Percentiles rank a stretch among this genome's conserved stretches.
These are phyloP conservation scores for Leishmania tarentolae DNA, from an alignment of 208 protist species.

Conservation along the genomic window DNA sequence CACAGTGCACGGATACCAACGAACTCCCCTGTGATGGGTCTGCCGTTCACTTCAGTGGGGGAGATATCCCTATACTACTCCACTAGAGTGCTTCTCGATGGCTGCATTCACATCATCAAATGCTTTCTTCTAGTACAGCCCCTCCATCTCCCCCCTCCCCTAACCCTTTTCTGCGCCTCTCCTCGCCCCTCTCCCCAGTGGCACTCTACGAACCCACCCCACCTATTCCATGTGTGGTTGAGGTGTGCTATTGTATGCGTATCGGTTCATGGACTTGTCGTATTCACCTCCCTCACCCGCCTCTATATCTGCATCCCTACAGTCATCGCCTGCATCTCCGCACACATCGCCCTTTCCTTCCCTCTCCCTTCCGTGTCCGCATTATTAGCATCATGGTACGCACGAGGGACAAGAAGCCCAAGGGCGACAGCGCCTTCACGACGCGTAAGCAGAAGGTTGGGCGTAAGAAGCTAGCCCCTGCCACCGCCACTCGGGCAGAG, in stretches of 20 bases:
- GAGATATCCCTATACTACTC: neutral
- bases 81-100: neutral
- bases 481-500: constrained; percentile 75
- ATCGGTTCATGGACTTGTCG: neutral
- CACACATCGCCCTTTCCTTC: neutral
- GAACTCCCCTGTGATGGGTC: neutral
- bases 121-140: neutral
- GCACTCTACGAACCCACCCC: neutral
- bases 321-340: neutral
- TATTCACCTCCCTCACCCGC: neutral
- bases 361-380: neutral
- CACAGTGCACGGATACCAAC: too few species aligned
- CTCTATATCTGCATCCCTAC: neutral
- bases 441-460: constrained; percentile 80
- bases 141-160: neutral
- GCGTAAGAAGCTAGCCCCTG: constrained; percentile 81
- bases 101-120: neutral
- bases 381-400: constrained; percentile 64
- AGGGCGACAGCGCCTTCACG: constrained; percentile 84
- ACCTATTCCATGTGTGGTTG: too few species aligned
- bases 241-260: neutral
- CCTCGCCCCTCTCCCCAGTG: neutral
- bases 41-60: neutral
- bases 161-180: neutral
- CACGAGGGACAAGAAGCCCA: constrained; percentile 67